Evolutionary conservation across 2,329 filamentous ascomycete genomes (phyloP).

Genomic region (Calonectria leucothoes): DNA sequence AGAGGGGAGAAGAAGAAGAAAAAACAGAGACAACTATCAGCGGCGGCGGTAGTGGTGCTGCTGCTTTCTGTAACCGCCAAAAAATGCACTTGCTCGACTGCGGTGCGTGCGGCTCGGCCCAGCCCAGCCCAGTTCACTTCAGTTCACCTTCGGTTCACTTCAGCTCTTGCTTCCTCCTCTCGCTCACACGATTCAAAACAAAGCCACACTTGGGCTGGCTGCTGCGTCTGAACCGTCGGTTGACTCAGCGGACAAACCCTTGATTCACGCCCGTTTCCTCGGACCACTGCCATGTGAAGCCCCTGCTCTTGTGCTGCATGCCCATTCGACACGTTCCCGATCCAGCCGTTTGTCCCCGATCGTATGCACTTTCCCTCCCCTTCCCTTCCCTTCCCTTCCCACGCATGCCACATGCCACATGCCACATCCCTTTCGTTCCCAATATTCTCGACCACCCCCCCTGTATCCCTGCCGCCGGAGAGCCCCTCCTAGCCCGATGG

Average conservation of each 20-base stretch:
- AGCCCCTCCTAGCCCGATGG: not conserved
- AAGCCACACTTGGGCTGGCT: not conserved
- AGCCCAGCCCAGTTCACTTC: not conserved
- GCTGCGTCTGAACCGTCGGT: not conserved
- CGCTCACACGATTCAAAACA: not conserved
- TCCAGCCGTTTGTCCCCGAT: conserved; percentile 9
- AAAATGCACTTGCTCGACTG: not conserved
- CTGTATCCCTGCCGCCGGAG: not conserved
- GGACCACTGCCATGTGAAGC: conserved; percentile 13
- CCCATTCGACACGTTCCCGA: conserved; percentile 1
- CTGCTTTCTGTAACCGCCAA: not conserved
- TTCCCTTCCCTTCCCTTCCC: no score
- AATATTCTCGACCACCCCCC: not conserved
- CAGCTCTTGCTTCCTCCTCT: not conserved
- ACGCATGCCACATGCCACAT: no score
- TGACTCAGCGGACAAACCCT: not conserved
- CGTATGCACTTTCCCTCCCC: not conserved
- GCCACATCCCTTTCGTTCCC: not conserved
- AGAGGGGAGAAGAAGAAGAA: not conserved
- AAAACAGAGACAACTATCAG: no score
- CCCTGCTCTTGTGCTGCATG: not conserved
- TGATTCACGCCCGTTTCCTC: conserved; percentile 2
- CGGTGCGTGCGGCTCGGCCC: not conserved
- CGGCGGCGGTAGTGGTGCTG: not conserved
- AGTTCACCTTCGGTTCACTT: no score